phyloP scores from a whole-genome alignment of 2,329 filamentous ascomycete genomes.

The Xylaria sp. region DNA sequence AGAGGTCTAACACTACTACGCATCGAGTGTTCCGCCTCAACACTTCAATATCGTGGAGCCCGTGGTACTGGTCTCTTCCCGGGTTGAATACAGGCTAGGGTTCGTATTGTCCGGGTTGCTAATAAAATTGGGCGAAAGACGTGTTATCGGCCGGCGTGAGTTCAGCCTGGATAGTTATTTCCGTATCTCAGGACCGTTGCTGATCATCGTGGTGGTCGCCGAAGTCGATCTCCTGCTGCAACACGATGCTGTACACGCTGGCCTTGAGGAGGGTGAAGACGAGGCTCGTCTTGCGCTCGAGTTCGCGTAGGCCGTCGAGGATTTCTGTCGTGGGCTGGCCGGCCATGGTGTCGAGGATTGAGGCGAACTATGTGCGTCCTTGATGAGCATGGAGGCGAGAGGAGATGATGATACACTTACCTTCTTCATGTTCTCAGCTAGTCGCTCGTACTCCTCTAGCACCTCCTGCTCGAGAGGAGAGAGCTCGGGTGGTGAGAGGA shows the following conservation, averaged over 20 bases:
- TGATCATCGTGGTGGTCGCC: slow-evolving; percentile 59
- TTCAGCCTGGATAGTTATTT: background rate
- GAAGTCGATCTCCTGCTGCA: slow-evolving; percentile 95
- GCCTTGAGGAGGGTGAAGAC: slow-evolving; percentile 97
- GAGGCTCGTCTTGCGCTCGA: slow-evolving; percentile 93
- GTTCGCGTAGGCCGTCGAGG: slow-evolving; percentile 83
- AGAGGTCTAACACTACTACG: background rate
- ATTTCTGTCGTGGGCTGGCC: slow-evolving; percentile 82
- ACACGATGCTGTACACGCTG: slow-evolving; percentile 97
- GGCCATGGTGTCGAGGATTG: slow-evolving; percentile 71
- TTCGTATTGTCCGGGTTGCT: too few relatives aligned
- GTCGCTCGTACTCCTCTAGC: slow-evolving; percentile 88
- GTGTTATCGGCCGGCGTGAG: too few relatives aligned
- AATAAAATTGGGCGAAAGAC: too few relatives aligned
- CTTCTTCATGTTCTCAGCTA: slow-evolving; percentile 91
- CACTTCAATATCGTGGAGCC: background rate
- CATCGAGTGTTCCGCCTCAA: background rate
- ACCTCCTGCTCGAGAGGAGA: slow-evolving; percentile 91
- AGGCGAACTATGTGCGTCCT: slow-evolving; percentile 68
- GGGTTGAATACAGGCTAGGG: too few relatives aligned
- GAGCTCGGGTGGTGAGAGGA: slow-evolving; percentile 65
- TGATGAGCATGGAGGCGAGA: slow-evolving; percentile 6
- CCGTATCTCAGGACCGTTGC: slow-evolving; percentile 36
- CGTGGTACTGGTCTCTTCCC: background rate
- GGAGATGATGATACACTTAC: slow-evolving; percentile 57